These are phyloP conservation scores for Tolypocladium endophyticum DNA, from an alignment of 2,329 filamentous ascomycete species.

Conservation along the genomic window DNA sequence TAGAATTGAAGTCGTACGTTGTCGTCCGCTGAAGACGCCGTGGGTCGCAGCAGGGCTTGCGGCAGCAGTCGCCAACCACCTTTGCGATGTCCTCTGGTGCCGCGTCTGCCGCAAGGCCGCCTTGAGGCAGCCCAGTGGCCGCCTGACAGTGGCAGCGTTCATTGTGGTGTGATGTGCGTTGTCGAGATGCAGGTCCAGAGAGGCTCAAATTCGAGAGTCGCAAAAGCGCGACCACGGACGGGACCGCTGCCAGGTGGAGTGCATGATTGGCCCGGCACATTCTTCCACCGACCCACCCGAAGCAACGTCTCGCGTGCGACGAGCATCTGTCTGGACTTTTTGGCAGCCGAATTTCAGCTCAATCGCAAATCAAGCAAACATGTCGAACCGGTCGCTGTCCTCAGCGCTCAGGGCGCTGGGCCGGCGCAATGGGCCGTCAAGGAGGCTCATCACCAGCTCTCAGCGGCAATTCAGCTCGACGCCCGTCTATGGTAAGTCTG, in stretches of 20 bases:
- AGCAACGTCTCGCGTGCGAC: not conserved
- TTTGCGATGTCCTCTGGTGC: slow-evolving; percentile 30
- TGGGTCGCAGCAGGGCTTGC: slow-evolving; percentile 10
- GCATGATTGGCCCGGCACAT: slow-evolving; percentile 26
- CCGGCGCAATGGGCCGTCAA: slow-evolving; percentile 1
- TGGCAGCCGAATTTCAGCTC: not conserved
- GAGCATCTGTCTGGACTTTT: slow-evolving; percentile 7
- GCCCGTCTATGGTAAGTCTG: slow-evolving; percentile 15
- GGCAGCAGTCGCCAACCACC: slow-evolving; percentile 37
- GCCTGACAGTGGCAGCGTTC: slow-evolving; percentile 52
- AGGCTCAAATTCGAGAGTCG: not conserved
- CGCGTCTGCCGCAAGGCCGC: slow-evolving; percentile 48
- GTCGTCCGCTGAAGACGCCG: slow-evolving; percentile 18
- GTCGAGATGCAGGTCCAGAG: not conserved
- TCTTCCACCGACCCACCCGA: slow-evolving; percentile 18
- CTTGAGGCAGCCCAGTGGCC: slow-evolving; percentile 64
- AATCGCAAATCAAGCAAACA: slow-evolving; percentile 2
- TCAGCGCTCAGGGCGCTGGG: slow-evolving; percentile 14
- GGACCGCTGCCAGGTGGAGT: slow-evolving; percentile 8
- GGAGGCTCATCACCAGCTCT: not conserved
- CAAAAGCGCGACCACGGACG: not conserved
- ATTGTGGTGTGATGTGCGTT: slow-evolving; percentile 23
- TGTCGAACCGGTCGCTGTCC: slow-evolving; percentile 12
- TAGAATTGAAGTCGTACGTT: slow-evolving; percentile 19
- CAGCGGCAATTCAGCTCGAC: slow-evolving; percentile 19